phyloP scores from a whole-genome alignment of 73 alveolate genomes.

The Paramecium primaurelia region DNA sequence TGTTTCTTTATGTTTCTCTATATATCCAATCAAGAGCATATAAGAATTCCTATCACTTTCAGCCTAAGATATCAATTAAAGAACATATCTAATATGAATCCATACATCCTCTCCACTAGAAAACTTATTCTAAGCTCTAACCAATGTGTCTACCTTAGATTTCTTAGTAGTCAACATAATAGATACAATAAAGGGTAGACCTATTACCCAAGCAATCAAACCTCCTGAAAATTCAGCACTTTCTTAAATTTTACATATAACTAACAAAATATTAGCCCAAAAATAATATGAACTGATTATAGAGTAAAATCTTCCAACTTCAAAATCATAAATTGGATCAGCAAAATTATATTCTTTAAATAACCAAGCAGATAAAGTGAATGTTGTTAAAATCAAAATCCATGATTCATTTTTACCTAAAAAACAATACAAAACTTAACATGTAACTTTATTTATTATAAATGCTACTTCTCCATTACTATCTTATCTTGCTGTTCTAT shows the following conservation, averaged over 20 bases:
- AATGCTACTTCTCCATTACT: slow-evolving; percentile 51
- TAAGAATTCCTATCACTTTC: slow-evolving; percentile 79
- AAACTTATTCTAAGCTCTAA: slow-evolving; percentile 79
- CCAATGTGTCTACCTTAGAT: slow-evolving; percentile 70
- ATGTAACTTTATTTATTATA: slow-evolving; percentile 28
- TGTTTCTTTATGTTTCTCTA: slow-evolving; percentile 85
- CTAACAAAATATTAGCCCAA: slow-evolving; percentile 68
- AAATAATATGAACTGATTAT: slow-evolving; percentile 33
- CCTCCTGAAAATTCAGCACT: slow-evolving; percentile 83
- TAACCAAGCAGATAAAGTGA: slow-evolving; percentile 22
- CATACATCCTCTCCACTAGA: slow-evolving; percentile 86
- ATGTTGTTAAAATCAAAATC: slow-evolving; percentile 34
- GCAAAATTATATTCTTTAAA: slow-evolving; percentile 48
- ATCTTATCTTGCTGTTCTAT: slow-evolving; percentile 58
- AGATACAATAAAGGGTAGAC: slow-evolving; percentile 79
- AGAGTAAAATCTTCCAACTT: slow-evolving; percentile 46
- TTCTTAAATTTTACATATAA: slow-evolving; percentile 74
- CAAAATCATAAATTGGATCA: slow-evolving; percentile 55
- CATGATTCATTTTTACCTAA: slow-evolving; percentile 36
- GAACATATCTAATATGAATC: slow-evolving; percentile 79
- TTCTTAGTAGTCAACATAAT: slow-evolving; percentile 76
- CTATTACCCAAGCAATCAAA: slow-evolving; percentile 77
- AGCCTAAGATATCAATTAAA: slow-evolving; percentile 72
- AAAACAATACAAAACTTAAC: slow-evolving; percentile 31
- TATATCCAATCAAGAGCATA: slow-evolving; percentile 86